Base-by-base conservation (phyloP, 805 yeast species). In the Metschnikowia dekortorum region DNA sequence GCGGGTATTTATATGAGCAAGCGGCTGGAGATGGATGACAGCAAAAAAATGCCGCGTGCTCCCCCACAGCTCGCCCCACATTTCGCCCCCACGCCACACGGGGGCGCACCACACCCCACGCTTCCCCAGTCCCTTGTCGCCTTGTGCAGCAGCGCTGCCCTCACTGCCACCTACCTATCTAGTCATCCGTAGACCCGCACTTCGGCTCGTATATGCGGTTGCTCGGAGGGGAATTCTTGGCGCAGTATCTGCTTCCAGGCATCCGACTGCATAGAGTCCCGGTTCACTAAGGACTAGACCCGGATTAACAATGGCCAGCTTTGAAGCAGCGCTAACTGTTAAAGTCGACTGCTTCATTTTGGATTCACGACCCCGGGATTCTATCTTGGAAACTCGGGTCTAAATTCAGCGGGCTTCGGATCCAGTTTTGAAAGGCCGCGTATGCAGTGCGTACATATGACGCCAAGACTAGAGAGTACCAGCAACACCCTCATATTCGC, bases 31-130 rank as follows among this genome's bases (percentile, higher is more conserved):
- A 18, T 32, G 33, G 26, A 14, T 28, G 16, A 36, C 29, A 30
- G 44, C 34, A 30, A 30, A 30, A 26, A 32, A 14, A 34, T 22
- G 6, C 33, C 39, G 46, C 39, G 28, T 14, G 36, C 18, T 13
- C 38, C 38, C 46, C 38, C 38, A 34, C 46, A 39, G n/a, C 9
- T 22, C 2, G 22, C 46, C 46, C 46, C 46, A 43, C 39, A 43
- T 4, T 16, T 7, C 11, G 2, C 39, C 26, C 38, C 37, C 46
- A 32, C 38, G 31, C 22, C 2, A n/a, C 6, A 31, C 26, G 38
- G 46, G 22, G 30, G 37, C 26, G 7, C 46, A 39, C 37, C 29
- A 13, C 40, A 9, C 40, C 40, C 40, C 40, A 38, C 30, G 40
- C 40, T 38, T 38, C 40, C 30, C 28, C 29, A 38, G 14, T n/a